Percentiles rank a stretch among this genome's conserved stretches.
Evolutionary conservation across 352 stramenopile genomes (phyloP).

Genomic region (Blastocystis sp.): DNA sequence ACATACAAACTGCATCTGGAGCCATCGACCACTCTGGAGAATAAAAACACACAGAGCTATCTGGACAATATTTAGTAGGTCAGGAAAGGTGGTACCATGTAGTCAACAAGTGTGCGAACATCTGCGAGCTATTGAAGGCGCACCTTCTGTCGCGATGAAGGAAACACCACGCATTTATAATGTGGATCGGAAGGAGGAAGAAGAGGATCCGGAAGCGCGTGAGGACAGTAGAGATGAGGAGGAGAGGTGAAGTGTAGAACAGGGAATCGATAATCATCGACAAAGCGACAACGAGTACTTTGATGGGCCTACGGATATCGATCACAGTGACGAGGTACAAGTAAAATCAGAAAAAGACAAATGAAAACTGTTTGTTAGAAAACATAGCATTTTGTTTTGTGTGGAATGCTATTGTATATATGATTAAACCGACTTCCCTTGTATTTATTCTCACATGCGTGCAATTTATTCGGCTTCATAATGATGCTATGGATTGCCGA

Average conservation of each 20-base stretch:
- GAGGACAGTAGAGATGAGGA: not conserved
- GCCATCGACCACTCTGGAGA: slow-evolving; percentile 91
- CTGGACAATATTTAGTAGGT: slow-evolving; percentile 72
- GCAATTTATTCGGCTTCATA: slow-evolving; percentile 41
- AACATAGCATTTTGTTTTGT: not conserved
- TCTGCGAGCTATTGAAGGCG: slow-evolving; percentile 73
- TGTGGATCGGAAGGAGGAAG: slow-evolving; percentile 39
- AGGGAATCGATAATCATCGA: not conserved
- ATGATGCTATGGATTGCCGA: slow-evolving; percentile 37
- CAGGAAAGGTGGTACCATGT: not conserved
- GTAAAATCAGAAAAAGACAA: not conserved
- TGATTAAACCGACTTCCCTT: slow-evolving; percentile 46
- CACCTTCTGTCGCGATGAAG: slow-evolving; percentile 77
- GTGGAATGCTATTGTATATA: slow-evolving; percentile 51
- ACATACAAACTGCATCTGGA: slow-evolving; percentile 94
- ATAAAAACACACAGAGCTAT: slow-evolving; percentile 88
- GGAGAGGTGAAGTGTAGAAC: slow-evolving; percentile 13
- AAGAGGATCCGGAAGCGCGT: slow-evolving; percentile 60
- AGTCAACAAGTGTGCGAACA: slow-evolving; percentile 71
- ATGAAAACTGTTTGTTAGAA: not conserved
- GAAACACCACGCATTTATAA: slow-evolving; percentile 75
- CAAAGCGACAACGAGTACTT: slow-evolving; percentile 63
- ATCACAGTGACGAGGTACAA: slow-evolving; percentile 26
- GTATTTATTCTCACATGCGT: slow-evolving; percentile 33
- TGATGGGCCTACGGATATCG: slow-evolving; percentile 59